A percentile compares a stretch with the other conserved stretches of the same genome.
These are phyloP conservation scores for Candida freyschussii DNA, from an alignment of 1,139 yeast genomes.

Conservation along the genomic window DNA sequence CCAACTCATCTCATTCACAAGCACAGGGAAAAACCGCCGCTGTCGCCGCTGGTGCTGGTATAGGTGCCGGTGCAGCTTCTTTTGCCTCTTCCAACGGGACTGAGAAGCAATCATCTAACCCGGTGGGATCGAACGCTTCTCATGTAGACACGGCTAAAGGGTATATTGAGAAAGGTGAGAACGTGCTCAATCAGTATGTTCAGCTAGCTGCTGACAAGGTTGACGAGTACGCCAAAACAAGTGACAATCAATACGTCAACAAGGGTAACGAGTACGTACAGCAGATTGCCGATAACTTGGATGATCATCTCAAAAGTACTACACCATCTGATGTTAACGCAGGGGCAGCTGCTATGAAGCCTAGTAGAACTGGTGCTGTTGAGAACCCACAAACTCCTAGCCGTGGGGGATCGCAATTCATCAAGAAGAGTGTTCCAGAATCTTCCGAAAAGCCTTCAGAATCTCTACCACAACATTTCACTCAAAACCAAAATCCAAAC, in stretches of 20 bases:
- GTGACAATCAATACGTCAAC: constrained; percentile 9
- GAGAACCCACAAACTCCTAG: constrained; percentile 1
- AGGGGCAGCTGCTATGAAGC: neutral
- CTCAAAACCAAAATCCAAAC: constrained; percentile 5
- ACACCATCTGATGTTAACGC: neutral
- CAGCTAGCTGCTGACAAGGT: constrained; percentile 16
- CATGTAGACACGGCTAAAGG: constrained; percentile 7
- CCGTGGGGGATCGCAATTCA: constrained; percentile 3
- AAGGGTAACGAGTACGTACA: constrained; percentile 18
- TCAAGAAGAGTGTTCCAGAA: neutral
- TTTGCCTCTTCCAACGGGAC: neutral
- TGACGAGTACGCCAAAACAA: constrained; percentile 12
- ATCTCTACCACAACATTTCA: constrained; percentile 5
- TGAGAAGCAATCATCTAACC: neutral
- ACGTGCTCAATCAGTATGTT: constrained; percentile 9
- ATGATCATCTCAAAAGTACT: constrained; percentile 8
- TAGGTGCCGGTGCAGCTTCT: constrained; percentile 10
- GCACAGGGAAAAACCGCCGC: constrained; percentile 8
- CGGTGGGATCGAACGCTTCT: neutral
- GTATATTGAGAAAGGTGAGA: constrained; percentile 5
- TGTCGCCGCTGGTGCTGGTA: constrained; percentile 9
- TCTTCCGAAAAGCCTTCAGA: neutral
- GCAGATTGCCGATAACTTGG: constrained; percentile 13
- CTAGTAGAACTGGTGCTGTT: neutral
- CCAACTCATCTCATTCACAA: too few relatives aligned